Evolutionary conservation across 2,329 filamentous ascomycete genomes (phyloP), one percentile per base, ranked within the genome.

Genomic region (Chalara sp.): DNA sequence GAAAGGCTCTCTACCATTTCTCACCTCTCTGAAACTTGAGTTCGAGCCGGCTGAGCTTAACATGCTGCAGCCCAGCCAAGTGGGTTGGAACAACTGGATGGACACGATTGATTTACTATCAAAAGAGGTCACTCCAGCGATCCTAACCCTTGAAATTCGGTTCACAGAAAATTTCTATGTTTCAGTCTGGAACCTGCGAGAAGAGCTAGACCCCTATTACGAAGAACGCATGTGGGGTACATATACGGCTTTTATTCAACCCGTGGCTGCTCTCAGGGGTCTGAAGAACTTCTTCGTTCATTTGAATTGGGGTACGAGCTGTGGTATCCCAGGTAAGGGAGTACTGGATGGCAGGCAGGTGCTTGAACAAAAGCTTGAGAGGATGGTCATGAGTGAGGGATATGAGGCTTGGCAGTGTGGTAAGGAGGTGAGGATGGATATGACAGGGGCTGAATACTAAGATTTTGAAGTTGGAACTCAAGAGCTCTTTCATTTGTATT

Each of bases 401-500:
- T 51, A 51, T 44, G 44, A 51, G 6, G 44, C 49, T 43, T 51
- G 49, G 49, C 46, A 47, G 30, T 44, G 45, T 51, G 49, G 49
- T 29, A 51, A 51, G 39, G 49, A 21, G 21, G 21, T 21, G 47
- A 49, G 47, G 47, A 49, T 49, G 30, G 47, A 49, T 21, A 21
- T 21, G 21, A 21, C 21, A 21, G 21, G 21, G 21, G 21, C 21
- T 3, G 21, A 21, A 21, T 21, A 21, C 21, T 21, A 3, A 21
- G 21, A 21, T 21, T 3, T 21, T 21, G 21, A 21, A 3, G 21
- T 21, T 21, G 21, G 21, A 21, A 21, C 21, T 21, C 21, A 21
- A 21, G 21, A 21, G 21, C 3, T 21, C 21, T 21, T 21, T 21
- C 21, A 21, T 21, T 21, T 21, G 21, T 21, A n/a, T 3, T 21